Base-by-base conservation (phyloP, 331 rosid genomes). In the Rhamnella rubrinervis region DNA sequence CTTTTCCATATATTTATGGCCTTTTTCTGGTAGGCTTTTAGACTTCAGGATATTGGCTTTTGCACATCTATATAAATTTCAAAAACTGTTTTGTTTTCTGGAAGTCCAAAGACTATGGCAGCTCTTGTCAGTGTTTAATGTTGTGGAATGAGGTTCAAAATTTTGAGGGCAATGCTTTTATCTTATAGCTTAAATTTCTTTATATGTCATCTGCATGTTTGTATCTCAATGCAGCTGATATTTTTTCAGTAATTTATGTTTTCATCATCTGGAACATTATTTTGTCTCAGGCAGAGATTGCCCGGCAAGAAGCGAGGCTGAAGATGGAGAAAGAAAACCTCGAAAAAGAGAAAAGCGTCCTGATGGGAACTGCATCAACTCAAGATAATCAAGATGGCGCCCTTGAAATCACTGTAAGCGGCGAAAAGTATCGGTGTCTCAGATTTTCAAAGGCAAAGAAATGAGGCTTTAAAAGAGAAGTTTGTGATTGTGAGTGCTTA, bases 321-420 rank as follows among this genome's bases (percentile, higher is more conserved):
- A 91, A 93, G 89, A 91, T 93, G 93, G 97, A 91, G 79, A 93
- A 85, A 72, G 97, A 93, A 65, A 93, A 93, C 82, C 97, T 93
- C 11, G 97, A 93, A 77, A 93, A 91, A 63, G 98, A 93, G 83
- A 93, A 93, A 71, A 93, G 98, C 63, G 97, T 93, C 64, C 82
- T 93, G 16, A 91, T 91, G 97, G 98, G 98, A 72, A 93, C 98
- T 44, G 98, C 98, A 4, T 93, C 97, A 25, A 91, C 78, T 83
- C 98, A 91, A 80, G 98, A 93, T 73, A 93, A 85, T 73, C 98
- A 90, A 78, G 95, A 92, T 58, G 98, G 98, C 57, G 98, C 98
- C 55, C 95, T 92, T 67, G 98, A 92, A 81, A 92, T 92, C 67
- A 92, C 98, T 51, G 98, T 92, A 26, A 89, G 96, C 1, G 98